Evolutionary conservation across 129 eudicot genomes (phyloP), one percentile per base, ranked within the genome.

Genomic region (Helianthus annuus): DNA sequence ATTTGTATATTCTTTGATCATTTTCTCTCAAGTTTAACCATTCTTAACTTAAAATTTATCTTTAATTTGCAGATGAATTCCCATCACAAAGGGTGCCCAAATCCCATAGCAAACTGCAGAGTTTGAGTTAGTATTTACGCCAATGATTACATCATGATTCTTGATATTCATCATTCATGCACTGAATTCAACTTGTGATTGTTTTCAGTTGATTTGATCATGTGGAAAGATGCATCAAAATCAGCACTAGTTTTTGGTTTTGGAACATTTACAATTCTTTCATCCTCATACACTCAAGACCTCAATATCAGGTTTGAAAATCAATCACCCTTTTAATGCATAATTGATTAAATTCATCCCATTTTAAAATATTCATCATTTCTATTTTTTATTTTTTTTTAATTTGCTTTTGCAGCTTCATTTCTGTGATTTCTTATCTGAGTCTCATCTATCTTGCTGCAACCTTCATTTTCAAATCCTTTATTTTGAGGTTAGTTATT

Each of bases 371-470:
- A 64, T 53, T 62, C 24, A 44, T 7, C 34, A 52, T 64, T 53
- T 40, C 49, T 71, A 6, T 3, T 13, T 51, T 49, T 56, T n/a
- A n/a, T 54, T 81, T 80, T 84, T 46, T 6, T 27, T 27, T 0
- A 1, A 1, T 27, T 27, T 27, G 36, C 97, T 0, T 27, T 27
- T 27, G 36, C 97, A 88, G 97, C 87, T 81, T 86, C 17, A 81
- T 92, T 70, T 81, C 97, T 69, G 88, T 92, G 16, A 53, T 86
- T 71, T 92, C 97, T 38, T 92, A 92, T 73, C 53, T 86, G 85
- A 86, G 97, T 70, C 90, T 92, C 81, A 82, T 85, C 24, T 92
- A 89, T 85, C 96, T 92, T 77, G 97, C 93, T 82, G 89, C 94
- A 76, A 86, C 66, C 55, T 92, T 92, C 77, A 76, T 92, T 48